Base-by-base conservation (phyloP, 306 rosid species). In the Parietaria judaica region DNA sequence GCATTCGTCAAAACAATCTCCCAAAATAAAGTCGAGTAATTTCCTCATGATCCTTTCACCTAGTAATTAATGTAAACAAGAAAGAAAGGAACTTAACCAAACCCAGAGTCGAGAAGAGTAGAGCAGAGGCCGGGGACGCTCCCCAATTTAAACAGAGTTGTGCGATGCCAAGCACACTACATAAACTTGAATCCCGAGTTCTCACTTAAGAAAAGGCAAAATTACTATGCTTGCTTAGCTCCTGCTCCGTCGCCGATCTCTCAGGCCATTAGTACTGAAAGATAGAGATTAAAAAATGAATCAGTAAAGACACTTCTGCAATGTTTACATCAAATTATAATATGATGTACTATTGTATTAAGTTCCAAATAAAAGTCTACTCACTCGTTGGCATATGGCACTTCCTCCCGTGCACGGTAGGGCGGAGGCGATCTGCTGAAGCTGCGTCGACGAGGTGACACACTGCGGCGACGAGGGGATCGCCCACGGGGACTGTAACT, bases 401-500 rank as follows among this genome's bases (percentile, higher is more conserved):
- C 57, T 70, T 88, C 99, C 71, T 94, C 97, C 11, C 90, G 81
- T 3, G 80, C 95, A 48, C 97, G 97, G 62, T 82, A 84, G 2
- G 95, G 90, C 65, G 31, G 31, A 23, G 96, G 96, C 23, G 99
- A 94, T 83, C 82, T 82, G 84, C 99, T 94, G 58, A 72, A 78
- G 82, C 97, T 94, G 58, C 86, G 88, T 38, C 94, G 94, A 65
- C 90, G 95, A 55, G 99, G 99, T 54, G 96, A 80, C 79, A 84
- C 16, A 46, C 99, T 94, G 60, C 95, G 97, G 64, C 94, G 99
- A 61, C 87, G 80, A 6, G 99, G 99, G 14, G 99, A 92, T 31
- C 96, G 76, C 41, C 80, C 96, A 60, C 82, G 94, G 3, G 99
- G 99, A 79, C 99, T 92, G 72, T 80, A 82, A 72, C 99, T 92